Conservation (phyloP, 2,329 filamentous ascomycete species). For the Pyrenophora teres region DNA sequence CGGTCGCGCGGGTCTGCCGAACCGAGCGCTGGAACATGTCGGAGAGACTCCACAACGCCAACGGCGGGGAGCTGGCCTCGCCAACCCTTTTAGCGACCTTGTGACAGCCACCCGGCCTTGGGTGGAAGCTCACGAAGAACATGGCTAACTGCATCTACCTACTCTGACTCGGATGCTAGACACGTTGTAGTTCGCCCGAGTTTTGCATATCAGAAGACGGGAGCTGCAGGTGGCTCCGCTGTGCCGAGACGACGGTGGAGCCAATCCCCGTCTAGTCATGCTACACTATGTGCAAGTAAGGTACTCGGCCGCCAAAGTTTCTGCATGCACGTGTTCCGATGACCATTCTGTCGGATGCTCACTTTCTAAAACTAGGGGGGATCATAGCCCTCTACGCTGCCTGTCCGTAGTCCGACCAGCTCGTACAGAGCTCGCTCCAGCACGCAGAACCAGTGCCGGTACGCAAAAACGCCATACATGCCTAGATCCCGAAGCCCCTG, state of each 20-base stretch:
- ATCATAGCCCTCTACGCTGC: not conserved
- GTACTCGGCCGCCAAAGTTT: conserved; percentile 22
- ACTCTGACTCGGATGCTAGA: conserved; percentile 10
- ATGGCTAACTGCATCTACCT: not conserved
- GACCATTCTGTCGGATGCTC: conserved; percentile 34
- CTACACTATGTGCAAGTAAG: conserved; percentile 22
- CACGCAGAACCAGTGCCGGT: conserved; percentile 32
- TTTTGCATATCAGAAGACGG: conserved; percentile 5
- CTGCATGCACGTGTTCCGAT: conserved; percentile 39
- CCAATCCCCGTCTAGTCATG: conserved; percentile 26
- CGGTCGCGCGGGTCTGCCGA: conserved; percentile 34
- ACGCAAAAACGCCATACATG: conserved; percentile 21
- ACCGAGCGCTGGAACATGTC: conserved; percentile 26
- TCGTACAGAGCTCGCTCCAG: conserved; percentile 6
- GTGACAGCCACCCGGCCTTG: conserved; percentile 9
- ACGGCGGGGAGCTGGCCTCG: conserved; percentile 24
- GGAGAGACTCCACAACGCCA: conserved; percentile 17
- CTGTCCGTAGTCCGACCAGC: not conserved
- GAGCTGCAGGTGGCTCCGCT: conserved; percentile 20
- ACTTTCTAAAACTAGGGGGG: conserved; percentile 30
- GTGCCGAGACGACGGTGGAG: conserved; percentile 20
- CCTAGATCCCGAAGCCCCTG: conserved; percentile 12
- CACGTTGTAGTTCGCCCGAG: conserved; percentile 18
- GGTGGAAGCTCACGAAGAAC: not conserved
- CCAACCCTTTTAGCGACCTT: conserved; percentile 14